These are phyloP conservation scores for Ilex asprella DNA, from an alignment of 257 asterid genomes.

Conservation along the genomic window DNA sequence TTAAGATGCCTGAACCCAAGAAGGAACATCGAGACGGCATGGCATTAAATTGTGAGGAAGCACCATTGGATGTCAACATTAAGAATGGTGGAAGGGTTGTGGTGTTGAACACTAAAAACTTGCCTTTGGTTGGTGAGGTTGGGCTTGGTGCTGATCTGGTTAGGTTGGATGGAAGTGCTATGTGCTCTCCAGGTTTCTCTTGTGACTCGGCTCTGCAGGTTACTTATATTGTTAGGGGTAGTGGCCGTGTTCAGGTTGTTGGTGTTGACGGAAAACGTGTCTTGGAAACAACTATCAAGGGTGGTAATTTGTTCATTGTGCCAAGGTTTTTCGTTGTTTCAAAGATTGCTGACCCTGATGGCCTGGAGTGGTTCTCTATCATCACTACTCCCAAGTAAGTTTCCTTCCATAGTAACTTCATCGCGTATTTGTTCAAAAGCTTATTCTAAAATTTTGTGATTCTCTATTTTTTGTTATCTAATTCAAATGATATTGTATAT, in stretches of 20 bases:
- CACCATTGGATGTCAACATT: constrained; percentile 65
- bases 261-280: constrained; percentile 75
- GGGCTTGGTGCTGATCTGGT: constrained; percentile 86
- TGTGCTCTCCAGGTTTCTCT: constrained; percentile 94
- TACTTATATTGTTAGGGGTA: constrained; percentile 73
- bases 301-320: constrained; percentile 63
- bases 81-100: constrained; percentile 69
- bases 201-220: constrained; percentile 90
- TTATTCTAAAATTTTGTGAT: too few relatives aligned
- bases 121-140: constrained; percentile 78
- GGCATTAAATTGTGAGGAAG: constrained; percentile 61
- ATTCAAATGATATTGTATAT: neutral
- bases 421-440: too few relatives aligned
- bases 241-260: constrained; percentile 80
- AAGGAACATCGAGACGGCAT: constrained; percentile 47
- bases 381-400: constrained; percentile 81
- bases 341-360: constrained; percentile 69
- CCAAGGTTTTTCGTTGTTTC: constrained; percentile 84
- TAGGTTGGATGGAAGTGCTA: constrained; percentile 59
- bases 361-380: constrained; percentile 91
- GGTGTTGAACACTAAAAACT: constrained; percentile 74
- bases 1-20: constrained; percentile 60
- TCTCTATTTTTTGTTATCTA: too few relatives aligned
- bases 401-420: neutral
- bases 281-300: constrained; percentile 47